phyloP scores from a whole-genome alignment of 257 asterid species.

The Hygrophila difformis region DNA sequence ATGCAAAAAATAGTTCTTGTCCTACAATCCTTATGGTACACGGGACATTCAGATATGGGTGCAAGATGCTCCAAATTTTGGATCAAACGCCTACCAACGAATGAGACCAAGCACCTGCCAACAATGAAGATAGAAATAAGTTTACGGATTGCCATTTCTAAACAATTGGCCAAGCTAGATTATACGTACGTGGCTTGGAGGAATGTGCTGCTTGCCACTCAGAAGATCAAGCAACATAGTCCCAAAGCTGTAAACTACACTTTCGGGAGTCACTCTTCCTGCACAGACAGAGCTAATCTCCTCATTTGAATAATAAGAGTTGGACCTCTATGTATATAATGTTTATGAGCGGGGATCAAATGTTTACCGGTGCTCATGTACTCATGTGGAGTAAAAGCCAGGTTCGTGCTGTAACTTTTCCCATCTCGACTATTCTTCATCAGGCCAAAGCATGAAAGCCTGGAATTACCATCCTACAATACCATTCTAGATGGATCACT shows the following conservation, averaged over 20 bases:
- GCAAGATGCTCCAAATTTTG: conserved; percentile 43
- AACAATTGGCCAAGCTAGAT: too few species aligned
- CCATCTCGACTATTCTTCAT: conserved; percentile 68
- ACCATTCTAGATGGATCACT: neutral
- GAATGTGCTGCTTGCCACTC: conserved; percentile 66
- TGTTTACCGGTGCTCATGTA: conserved; percentile 52
- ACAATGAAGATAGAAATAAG: too few species aligned
- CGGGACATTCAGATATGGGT: too few species aligned
- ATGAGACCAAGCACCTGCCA: too few species aligned
- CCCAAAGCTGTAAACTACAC: conserved; percentile 63
- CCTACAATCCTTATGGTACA: too few species aligned
- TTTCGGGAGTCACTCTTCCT: conserved; percentile 60
- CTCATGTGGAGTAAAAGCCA: conserved; percentile 65
- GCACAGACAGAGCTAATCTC: conserved; percentile 11
- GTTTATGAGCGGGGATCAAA: neutral
- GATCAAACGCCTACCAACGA: too few species aligned
- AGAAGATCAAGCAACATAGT: conserved; percentile 63
- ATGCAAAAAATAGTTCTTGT: too few species aligned
- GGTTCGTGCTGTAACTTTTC: conserved; percentile 59
- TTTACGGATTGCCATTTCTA: too few species aligned
- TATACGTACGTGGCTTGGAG: conserved; percentile 61
- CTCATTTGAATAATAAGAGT: too few species aligned
- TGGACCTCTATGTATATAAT: too few species aligned
- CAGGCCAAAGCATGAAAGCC: conserved; percentile 59
- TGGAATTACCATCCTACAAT: conserved; percentile 49